Evolutionary conservation across 148 eudicot species (phyloP), one percentile per base, ranked within the genome.

Genomic region (Chenopodium quinoa): DNA sequence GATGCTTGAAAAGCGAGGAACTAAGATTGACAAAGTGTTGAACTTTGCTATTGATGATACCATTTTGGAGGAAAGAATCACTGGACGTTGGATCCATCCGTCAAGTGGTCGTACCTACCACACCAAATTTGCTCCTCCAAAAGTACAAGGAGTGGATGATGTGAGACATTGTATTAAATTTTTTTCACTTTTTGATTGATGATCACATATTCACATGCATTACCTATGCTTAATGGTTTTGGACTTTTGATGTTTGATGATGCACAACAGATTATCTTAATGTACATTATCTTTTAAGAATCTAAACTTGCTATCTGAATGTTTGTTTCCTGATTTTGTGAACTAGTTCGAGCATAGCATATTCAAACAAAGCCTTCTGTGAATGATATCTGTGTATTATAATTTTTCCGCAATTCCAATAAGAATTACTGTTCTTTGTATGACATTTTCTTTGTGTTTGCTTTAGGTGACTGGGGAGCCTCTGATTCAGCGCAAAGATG

Each of bases 21-120:
- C 80, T 60, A 95, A 92, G 88, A 80, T 95, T 85, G 97, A 95
- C 70, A 91, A 90, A 82, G 97, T 95, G 74, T 92, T 95, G 72
- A 93, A 95, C 87, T 93, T 95, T 90, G 96, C 94, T 29, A 91
- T 93, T 82, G 97, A 95, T 82, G 98, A 95, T 84, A 78, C 97
- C 19, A 87, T 95, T 84, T 86, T 95, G 88, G 98, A 95, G 82
- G 98, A 95, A 85, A 92, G 98, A 83, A 93, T 95, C 66, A 95
- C 98, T 76, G 98, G 98, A 23, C 96, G 98, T 9, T 92, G 98
- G 97, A 92, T 92, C 77, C 97, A 93, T 87, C 91, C 96, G 44
- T 86, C 97, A 48, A 95, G 97, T 86, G 98, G 98, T 79, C 91
- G 98, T 50, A 86, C 90, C 19, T 95, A 95, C 90, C 98, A 95